Base-by-base conservation (phyloP, 306 rosid species). In the Gastrolobium bilobum region DNA sequence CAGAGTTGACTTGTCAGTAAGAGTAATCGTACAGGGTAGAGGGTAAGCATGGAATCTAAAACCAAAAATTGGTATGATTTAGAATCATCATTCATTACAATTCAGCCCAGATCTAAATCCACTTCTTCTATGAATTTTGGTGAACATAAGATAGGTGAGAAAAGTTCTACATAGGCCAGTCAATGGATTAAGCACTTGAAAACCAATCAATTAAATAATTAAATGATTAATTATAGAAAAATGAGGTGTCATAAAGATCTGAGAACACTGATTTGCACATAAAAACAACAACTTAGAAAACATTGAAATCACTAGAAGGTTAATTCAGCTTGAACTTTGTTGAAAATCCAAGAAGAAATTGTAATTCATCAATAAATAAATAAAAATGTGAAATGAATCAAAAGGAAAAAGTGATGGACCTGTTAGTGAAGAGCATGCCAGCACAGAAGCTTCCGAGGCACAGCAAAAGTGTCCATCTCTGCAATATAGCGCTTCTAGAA, bases 371-470 rank as follows among this genome's bases (percentile, higher is more conserved):
- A 47, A 38, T n/a, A 29, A 71, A 26, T 1, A 10, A 26, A 15
- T 20, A 54, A 67, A 68, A 37, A 11, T 5, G 14, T 9, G 15
- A 33, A 44, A 44, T 8, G 39, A 35, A 42, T 33, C 0, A 76
- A 75, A 0, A 14, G 35, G 11, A 30, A 60, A 7, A 53, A 11
- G 31, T 14, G 13, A 30, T 2, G 44, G 91, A 95, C 99, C 98
- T 91, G 81, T 84, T 87, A 47, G 98, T 93, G 87, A 96, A 96
- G 86, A 93, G 83, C 93, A 96, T 81, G 77, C 99, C 99, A 79
- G 91, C 85, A 84, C 93, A 93, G 89, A 96, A 96, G 83, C 99
- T 81, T 73, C 90, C 91, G 0, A 96, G 70, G 77, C 99, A 96
- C 2, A 96, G 94, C 37, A 96, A 82, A 50, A 96, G 81, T 2